Base-by-base conservation (phyloP, 1,284 basidiomycete species). In the Ustilago vetiveriae region DNA sequence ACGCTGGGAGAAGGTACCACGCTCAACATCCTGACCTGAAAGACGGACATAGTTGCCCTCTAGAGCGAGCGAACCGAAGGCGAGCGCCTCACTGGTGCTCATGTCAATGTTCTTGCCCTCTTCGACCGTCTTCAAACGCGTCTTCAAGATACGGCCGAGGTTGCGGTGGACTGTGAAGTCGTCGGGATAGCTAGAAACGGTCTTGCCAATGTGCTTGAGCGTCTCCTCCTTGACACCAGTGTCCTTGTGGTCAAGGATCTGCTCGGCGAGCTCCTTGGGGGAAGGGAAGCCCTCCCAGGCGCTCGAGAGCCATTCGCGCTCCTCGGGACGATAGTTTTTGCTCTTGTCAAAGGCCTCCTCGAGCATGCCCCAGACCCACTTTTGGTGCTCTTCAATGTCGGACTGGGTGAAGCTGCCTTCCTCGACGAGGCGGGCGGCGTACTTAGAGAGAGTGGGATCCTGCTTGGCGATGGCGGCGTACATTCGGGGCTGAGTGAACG, bases 1-100 rank as follows among this genome's bases (percentile, higher is more conserved):
- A 50, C 96, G 91, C 83, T 98, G 96, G n/a, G 94, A 98, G 87
- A 99, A 99, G 8, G 96, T 99, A 53, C 96, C 96, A 83, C 96
- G 91, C 84, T 99, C 96, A 51, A 98, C 95, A 83, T 98, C 96
- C 85, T 99, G 96, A 41, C 96, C 96, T 1, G 94, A 97, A 3
- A 98, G 86, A 77, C 96, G 92, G 50, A 99, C 91, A 82, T 98
- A 93, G 56, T 90, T 90, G 79, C 92, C 91, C 85, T 98, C 94
- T 42, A 95, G 86, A 27, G 91, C 91, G 47, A 98, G 88, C 14
- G 93, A 88, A 65, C 95, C 96, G 79, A 98, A 93, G 0, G 96
- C 96, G 52, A 99, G 89, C 0, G 96, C 93, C 85, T 99, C 96
- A 62, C 94, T 95, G n/a, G 96, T 99, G 16, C 93, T 90, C 94